These are phyloP conservation scores for Calonectria fujianensis DNA, from an alignment of 2,329 filamentous ascomycete genomes.

Conservation along the genomic window DNA sequence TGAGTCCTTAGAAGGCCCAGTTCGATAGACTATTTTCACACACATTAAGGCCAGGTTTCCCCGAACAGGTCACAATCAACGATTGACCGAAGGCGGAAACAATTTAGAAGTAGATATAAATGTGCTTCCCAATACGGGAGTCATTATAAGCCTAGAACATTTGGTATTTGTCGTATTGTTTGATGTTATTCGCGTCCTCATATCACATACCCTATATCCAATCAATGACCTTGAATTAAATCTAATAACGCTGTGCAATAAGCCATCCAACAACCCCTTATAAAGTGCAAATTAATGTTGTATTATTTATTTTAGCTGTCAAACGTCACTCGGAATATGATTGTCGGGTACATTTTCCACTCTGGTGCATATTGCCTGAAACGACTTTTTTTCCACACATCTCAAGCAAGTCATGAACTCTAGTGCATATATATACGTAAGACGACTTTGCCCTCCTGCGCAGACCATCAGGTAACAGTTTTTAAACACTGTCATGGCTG, in stretches of 20 bases:
- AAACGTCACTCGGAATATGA: too few relatives aligned
- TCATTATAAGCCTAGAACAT: background rate
- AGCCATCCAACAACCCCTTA: background rate
- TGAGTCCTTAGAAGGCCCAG: background rate
- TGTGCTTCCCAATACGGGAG: background rate
- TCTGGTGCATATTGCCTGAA: too few relatives aligned
- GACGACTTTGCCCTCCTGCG: too few relatives aligned
- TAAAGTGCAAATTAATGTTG: background rate
- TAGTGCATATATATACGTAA: too few relatives aligned
- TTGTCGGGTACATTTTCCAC: too few relatives aligned
- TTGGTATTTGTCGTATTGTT: background rate
- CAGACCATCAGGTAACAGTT: too few relatives aligned
- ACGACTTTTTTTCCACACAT: too few relatives aligned
- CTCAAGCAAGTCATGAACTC: too few relatives aligned
- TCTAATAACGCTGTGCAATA: background rate
- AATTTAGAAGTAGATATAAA: background rate
- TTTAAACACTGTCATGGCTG: too few relatives aligned
- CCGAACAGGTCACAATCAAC: background rate
- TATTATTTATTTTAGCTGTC: background rate
- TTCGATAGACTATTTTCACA: background rate
- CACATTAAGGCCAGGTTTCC: background rate
- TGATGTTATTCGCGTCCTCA: background rate
- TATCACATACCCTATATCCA: background rate
- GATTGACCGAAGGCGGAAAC: background rate
- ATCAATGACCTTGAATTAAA: background rate